Evolutionary conservation across 2,329 filamentous ascomycete genomes (phyloP).

Genomic region (Fusarium albosuccineum): DNA sequence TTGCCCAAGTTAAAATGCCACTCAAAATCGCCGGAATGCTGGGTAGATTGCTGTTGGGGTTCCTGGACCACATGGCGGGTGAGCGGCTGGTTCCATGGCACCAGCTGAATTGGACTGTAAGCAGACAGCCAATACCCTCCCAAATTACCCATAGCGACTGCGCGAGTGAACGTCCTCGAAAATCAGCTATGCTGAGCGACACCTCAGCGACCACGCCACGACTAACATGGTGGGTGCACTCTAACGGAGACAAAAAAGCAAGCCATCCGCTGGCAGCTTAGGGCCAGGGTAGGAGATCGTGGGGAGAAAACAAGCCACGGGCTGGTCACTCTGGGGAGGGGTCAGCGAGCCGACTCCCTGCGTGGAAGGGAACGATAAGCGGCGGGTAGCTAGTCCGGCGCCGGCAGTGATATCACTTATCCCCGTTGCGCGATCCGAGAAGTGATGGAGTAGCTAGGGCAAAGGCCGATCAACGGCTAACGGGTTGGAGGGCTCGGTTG

Average conservation of each 20-base stretch:
- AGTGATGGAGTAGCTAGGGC: conserved; percentile 1
- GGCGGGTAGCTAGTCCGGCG: conserved; percentile 10
- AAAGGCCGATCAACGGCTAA: conserved; percentile 3
- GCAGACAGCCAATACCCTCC: neutral
- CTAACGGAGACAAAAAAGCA: conserved; percentile 27
- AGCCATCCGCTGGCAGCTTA: conserved; percentile 29
- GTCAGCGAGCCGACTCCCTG: conserved; percentile 33
- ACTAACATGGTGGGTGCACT: conserved; percentile 12
- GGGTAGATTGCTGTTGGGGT: conserved; percentile 11
- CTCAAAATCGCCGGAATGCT: conserved; percentile 31
- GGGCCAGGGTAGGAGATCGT: conserved; percentile 35
- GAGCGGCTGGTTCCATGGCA: neutral
- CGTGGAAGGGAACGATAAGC: conserved; percentile 23
- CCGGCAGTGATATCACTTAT: conserved; percentile 12
- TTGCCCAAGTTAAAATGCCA: conserved; percentile 4
- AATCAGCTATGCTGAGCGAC: conserved; percentile 11
- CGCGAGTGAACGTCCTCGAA: neutral
- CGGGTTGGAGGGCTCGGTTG: conserved; percentile 1
- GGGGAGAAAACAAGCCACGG: conserved; percentile 42
- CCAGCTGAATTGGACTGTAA: too few relatives aligned
- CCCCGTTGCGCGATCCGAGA: conserved; percentile 13
- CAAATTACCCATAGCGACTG: too few relatives aligned
- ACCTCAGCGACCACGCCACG: conserved; percentile 22
- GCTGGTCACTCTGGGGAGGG: conserved; percentile 17
- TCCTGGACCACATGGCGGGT: conserved; percentile 9